These are phyloP conservation scores for Pseudozyma hubeiensis DNA, from an alignment of 1,284 basidiomycete genomes.

Conservation along the genomic window DNA sequence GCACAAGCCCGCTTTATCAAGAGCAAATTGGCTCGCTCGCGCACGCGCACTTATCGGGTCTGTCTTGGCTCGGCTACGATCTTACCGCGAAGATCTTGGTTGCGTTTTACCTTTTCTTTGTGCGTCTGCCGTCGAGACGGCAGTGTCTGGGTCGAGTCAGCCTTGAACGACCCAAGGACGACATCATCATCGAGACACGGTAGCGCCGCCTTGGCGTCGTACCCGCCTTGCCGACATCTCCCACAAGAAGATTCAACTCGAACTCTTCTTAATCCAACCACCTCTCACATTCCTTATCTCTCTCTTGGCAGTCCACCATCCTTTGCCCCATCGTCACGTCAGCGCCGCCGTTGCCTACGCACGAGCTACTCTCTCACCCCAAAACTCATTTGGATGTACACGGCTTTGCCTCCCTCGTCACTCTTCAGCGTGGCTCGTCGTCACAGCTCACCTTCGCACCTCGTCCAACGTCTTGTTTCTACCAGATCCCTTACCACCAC, in stretches of 20 bases:
- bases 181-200: constrained; percentile 9
- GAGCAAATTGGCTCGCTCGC: not conserved
- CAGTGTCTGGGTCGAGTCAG: not conserved
- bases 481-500: constrained; percentile 10
- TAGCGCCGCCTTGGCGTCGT: not conserved
- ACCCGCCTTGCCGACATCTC: too few relatives aligned
- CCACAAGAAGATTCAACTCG: not conserved
- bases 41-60: not conserved
- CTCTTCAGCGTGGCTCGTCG: constrained; percentile 33
- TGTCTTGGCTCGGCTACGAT: too few relatives aligned
- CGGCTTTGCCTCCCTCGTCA: constrained; percentile 22
- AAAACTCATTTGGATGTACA: constrained; percentile 32
- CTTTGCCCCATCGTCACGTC: not conserved
- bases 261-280: not conserved
- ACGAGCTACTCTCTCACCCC: constrained; percentile 1
- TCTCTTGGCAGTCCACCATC: constrained; percentile 16
- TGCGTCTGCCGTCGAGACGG: too few relatives aligned
- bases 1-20: not conserved
- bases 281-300: constrained; percentile 23
- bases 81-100: too few relatives aligned
- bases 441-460: constrained; percentile 17
- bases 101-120: too few relatives aligned
- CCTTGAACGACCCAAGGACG: not conserved
- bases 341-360: not conserved
- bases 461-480: constrained; percentile 15